These are phyloP conservation scores for Eucalyptus erythrocorys DNA, from an alignment of 345 rosid genomes.

Conservation along the genomic window DNA sequence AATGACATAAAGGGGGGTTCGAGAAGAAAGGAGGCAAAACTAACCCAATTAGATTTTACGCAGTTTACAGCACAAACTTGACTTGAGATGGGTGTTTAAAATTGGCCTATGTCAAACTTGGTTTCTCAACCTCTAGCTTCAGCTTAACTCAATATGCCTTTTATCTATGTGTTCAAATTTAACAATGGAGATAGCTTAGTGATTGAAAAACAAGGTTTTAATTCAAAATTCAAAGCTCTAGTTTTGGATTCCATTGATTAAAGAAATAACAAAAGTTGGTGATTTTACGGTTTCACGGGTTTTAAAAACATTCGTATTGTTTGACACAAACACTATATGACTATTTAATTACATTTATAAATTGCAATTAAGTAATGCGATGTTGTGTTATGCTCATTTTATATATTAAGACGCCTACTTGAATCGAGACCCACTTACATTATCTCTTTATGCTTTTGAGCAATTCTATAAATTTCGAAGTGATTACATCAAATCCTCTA, in stretches of 20 bases:
- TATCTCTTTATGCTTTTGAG: not conserved
- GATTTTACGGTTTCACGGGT: not conserved
- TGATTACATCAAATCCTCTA: not conserved
- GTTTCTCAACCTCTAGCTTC: not conserved
- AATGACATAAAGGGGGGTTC: not conserved
- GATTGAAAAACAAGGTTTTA: not conserved
- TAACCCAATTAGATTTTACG: not conserved
- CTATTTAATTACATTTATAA: not conserved
- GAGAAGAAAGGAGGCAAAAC: not conserved
- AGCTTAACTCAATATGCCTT: not conserved
- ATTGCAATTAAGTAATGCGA: not conserved
- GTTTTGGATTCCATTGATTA: not conserved
- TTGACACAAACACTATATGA: not conserved
- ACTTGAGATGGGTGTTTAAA: not conserved
- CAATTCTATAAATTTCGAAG: not conserved
- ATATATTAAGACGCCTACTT: not conserved
- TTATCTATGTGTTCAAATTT: not conserved
- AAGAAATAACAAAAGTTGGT: not conserved
- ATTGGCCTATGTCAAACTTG: not conserved
- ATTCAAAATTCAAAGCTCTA: not conserved
- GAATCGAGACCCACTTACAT: not conserved
- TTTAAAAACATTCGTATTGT: not conserved
- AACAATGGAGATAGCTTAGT: not conserved
- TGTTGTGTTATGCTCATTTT: not conserved
- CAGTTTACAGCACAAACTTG: not conserved